These are phyloP conservation scores for Ambrosia artemisiifolia DNA, from an alignment of 129 eudicot species.

Conservation along the genomic window DNA sequence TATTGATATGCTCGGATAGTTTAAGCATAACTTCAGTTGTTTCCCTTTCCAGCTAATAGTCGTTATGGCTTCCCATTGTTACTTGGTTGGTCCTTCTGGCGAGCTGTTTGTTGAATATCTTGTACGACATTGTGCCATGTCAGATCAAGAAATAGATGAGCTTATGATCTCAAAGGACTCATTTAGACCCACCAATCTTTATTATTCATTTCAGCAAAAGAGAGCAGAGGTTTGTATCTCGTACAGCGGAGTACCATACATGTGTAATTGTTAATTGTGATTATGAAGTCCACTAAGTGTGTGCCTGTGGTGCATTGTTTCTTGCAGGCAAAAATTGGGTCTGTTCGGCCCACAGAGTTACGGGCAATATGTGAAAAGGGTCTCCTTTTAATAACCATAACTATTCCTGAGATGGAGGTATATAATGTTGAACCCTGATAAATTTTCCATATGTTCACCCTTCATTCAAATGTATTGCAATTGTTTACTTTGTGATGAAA, in stretches of 20 bases:
- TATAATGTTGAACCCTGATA: constrained; percentile 4
- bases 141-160: constrained; percentile 58
- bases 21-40: constrained; percentile 10
- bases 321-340: constrained; percentile 61
- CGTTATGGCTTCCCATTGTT: constrained; percentile 99
- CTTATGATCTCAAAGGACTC: constrained; percentile 50
- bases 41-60: constrained; percentile 66
- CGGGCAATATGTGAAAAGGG: constrained; percentile 88
- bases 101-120: constrained; percentile 91
- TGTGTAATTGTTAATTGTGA: background rate
- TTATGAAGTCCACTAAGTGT: constrained; percentile 10
- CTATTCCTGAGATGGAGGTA: constrained; percentile 99
- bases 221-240: constrained; percentile 65
- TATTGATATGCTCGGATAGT: background rate
- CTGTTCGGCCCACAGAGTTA: constrained; percentile 66
- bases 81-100: constrained; percentile 87
- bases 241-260: background rate
- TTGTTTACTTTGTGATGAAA: constrained; percentile 4
- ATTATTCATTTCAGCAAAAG: constrained; percentile 58
- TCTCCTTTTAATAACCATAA: constrained; percentile 83
- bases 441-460: background rate
- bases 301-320: background rate
- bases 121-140: constrained; percentile 79
- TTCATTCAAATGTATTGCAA: constrained; percentile 1
- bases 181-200: constrained; percentile 40